These are phyloP conservation scores for Lithohypha guttulata DNA, from an alignment of 2,329 filamentous ascomycete species.

Conservation along the genomic window DNA sequence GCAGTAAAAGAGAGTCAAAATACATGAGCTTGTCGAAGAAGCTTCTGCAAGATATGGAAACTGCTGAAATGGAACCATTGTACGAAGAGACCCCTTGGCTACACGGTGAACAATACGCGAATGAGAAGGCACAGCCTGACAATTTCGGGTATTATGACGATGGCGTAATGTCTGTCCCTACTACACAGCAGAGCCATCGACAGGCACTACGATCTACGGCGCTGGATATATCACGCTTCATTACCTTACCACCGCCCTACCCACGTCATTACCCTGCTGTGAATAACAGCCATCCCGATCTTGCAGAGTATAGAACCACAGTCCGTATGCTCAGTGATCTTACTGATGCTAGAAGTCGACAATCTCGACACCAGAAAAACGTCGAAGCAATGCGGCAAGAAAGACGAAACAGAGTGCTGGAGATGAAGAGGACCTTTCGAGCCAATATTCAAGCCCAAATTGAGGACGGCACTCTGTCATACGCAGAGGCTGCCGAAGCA, in stretches of 20 bases:
- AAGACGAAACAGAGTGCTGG: slow-evolving; percentile 40
- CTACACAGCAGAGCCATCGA: background rate
- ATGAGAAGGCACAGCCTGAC: slow-evolving; percentile 42
- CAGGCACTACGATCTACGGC: slow-evolving; percentile 37
- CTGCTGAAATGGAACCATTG: slow-evolving; percentile 36
- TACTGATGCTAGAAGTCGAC: slow-evolving; percentile 57
- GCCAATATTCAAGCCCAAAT: slow-evolving; percentile 70
- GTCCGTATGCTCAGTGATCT: slow-evolving; percentile 67
- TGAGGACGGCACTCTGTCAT: slow-evolving; percentile 64
- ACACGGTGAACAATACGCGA: slow-evolving; percentile 43
- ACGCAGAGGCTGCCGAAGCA: slow-evolving; percentile 69
- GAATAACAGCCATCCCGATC: slow-evolving; percentile 86
- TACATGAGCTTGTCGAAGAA: slow-evolving; percentile 72
- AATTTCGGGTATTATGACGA: slow-evolving; percentile 17
- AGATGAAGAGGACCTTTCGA: slow-evolving; percentile 56
- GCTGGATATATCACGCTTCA: slow-evolving; percentile 79
- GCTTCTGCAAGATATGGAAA: slow-evolving; percentile 53
- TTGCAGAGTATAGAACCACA: slow-evolving; percentile 63
- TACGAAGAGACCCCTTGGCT: slow-evolving; percentile 3
- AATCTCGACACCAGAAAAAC: slow-evolving; percentile 39
- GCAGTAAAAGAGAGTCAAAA: slow-evolving; percentile 83
- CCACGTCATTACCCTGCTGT: slow-evolving; percentile 90
- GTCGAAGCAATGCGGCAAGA: slow-evolving; percentile 47
- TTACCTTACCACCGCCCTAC: slow-evolving; percentile 87
- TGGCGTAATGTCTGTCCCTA: slow-evolving; percentile 4